These are phyloP conservation scores for Pseudogymnoascus sp. DNA, from an alignment of 2,329 filamentous ascomycete species.

Conservation along the genomic window DNA sequence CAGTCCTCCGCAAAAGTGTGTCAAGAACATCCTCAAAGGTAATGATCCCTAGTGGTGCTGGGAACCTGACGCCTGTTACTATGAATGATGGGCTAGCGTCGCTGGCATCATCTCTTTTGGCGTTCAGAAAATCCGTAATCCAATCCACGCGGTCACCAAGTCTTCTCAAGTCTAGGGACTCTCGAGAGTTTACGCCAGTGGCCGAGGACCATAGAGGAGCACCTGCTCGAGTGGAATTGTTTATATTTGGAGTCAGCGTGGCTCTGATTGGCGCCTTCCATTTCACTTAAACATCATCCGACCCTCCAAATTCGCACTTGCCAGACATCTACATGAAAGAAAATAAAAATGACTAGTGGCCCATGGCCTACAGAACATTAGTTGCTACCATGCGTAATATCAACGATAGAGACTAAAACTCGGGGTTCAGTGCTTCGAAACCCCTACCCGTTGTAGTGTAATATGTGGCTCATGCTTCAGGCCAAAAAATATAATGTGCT, in stretches of 20 bases:
- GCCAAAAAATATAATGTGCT: background rate
- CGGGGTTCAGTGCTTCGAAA: background rate
- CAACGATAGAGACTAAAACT: background rate
- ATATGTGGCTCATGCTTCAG: background rate
- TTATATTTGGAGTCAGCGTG: conserved; percentile 10
- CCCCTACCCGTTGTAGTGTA: background rate
- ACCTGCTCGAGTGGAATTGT: background rate
- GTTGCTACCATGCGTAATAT: background rate
- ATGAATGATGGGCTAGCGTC: background rate
- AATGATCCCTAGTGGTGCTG: conserved; percentile 23
- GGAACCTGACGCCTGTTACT: conserved; percentile 16
- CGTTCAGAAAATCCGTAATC: conserved; percentile 17
- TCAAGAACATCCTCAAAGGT: conserved; percentile 25
- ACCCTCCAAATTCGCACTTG: background rate
- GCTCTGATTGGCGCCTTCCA: no score
- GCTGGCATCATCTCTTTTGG: conserved; percentile 8
- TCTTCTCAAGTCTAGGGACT: background rate
- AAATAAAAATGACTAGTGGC: background rate
- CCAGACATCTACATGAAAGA: background rate
- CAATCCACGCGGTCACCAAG: conserved; percentile 10
- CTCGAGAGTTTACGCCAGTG: background rate
- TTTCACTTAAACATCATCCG: no score
- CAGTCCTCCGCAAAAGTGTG: conserved; percentile 21
- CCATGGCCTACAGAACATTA: background rate
- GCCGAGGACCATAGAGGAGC: background rate